These are phyloP conservation scores for Ophiostoma sp. DNA, from an alignment of 2,329 filamentous ascomycete genomes.

Conservation along the genomic window DNA sequence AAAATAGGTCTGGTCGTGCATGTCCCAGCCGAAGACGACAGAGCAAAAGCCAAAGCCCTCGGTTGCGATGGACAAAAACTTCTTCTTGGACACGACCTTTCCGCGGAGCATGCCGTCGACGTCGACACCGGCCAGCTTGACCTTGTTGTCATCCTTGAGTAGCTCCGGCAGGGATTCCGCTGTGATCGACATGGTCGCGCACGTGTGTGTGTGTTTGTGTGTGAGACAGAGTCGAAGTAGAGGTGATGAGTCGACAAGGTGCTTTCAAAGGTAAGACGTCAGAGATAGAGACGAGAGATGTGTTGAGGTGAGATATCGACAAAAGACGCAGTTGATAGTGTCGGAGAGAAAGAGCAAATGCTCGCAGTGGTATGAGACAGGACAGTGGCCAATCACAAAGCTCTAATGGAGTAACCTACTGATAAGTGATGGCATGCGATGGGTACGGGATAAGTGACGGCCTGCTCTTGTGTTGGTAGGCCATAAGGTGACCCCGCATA, in stretches of 20 bases:
- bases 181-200: constrained; percentile 43
- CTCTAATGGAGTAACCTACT: neutral
- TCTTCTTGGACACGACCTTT: constrained; percentile 87
- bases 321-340: neutral
- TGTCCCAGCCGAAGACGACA: constrained; percentile 93
- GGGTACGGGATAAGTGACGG: neutral
- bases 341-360: neutral
- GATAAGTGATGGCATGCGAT: neutral
- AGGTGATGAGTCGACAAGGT: neutral
- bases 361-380: neutral
- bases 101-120: constrained; percentile 82
- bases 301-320: neutral
- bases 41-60: constrained; percentile 90
- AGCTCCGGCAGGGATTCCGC: constrained; percentile 59
- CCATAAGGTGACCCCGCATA: constrained; percentile 1
- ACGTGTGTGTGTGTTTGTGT: neutral
- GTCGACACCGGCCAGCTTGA: constrained; percentile 85
- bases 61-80: constrained; percentile 78
- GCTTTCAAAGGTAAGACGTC: neutral
- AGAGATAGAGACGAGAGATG: neutral
- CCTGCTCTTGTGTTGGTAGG: neutral
- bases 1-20: constrained; percentile 89
- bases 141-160: constrained; percentile 65
- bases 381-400: neutral
- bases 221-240: neutral